Evolutionary conservation across 331 rosid species (phyloP).

Genomic region (Spiraea crenata): DNA sequence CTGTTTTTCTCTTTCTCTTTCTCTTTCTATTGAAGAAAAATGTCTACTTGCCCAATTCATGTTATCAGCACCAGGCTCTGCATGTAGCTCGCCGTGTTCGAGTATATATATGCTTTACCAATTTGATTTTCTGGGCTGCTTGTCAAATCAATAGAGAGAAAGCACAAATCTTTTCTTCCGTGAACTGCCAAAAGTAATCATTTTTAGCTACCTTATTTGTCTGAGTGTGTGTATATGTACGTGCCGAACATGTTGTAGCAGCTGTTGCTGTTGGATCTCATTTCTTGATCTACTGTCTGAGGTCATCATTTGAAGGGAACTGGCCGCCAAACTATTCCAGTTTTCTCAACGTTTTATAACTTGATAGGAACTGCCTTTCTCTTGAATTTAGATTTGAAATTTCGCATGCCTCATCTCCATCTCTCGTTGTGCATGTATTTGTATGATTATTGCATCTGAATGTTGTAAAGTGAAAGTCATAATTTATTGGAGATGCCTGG

Average conservation of each 20-base stretch:
- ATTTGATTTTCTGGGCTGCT: slow-evolving; percentile 17
- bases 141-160: not conserved
- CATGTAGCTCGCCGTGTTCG: slow-evolving; percentile 33
- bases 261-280: not conserved
- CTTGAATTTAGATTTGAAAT: not conserved
- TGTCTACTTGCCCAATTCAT: not conserved
- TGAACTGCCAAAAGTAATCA: slow-evolving; percentile 20
- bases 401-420: not conserved
- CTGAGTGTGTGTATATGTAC: not conserved
- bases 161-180: not conserved
- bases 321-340: slow-evolving; percentile 5
- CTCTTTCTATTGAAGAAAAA: slow-evolving; percentile 2
- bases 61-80: slow-evolving; percentile 27
- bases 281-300: slow-evolving; percentile 7
- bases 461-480: not conserved
- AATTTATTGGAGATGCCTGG: slow-evolving; percentile 12
- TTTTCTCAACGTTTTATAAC: slow-evolving; percentile 11
- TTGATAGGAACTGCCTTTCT: slow-evolving; percentile 11
- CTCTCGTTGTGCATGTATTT: not conserved
- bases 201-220: not conserved
- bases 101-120: slow-evolving; percentile 19
- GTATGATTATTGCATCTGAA: not conserved
- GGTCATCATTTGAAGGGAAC: slow-evolving; percentile 22
- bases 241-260: not conserved
- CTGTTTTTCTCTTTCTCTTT: not conserved